Evolutionary conservation across 352 stramenopile genomes (phyloP), one percentile per base, ranked within the genome.

Genomic region (Pythium oligandrum): DNA sequence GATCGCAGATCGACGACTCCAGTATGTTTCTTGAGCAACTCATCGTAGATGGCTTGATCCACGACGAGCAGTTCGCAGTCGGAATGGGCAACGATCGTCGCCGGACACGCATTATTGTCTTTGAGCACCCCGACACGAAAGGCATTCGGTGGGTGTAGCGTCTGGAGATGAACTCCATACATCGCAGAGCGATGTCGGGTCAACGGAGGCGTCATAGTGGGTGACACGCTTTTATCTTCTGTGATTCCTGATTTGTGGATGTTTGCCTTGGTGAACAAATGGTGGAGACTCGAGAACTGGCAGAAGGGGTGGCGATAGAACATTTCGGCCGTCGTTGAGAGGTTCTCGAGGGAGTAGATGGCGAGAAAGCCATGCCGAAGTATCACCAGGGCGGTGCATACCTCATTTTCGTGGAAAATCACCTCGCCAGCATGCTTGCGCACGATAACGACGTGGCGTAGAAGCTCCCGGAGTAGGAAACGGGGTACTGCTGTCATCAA

Each of bases 341-440:
- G 78, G 54, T 83, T 61, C 31, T 88, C 75, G n/a, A 81, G 59
- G 11, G 74, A 83, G 53, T 85, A 88, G 8, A 88, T 71, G 6
- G 70, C 73, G 12, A 84, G 12, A 33, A 84, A 86, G 2, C 77
- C 77, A 2, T 63, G 66, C 6, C 84, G 53, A n/a, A 86, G n/a
- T 0, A 75, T 53, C 6, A 86, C 64, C 5, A 88, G 62, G 6
- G 57, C 54, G 33, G 51, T 55, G 2, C 63, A 59, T 8, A 46
- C 37, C 5, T 79, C 69, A 36, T 67, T 54, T 36, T 88, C 77
- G 31, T 78, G 77, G 61, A 80, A 72, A 6, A 86, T 26, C n/a
- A 81, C 44, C n/a, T 88, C 74, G 0, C 75, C 77, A 1, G 71
- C 67, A n/a, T 50, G 48, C 42, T 72, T 78, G 38, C 48, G 51